Conservation (phyloP, 352 stramenopile species). For the Phytopythium delawarense region DNA sequence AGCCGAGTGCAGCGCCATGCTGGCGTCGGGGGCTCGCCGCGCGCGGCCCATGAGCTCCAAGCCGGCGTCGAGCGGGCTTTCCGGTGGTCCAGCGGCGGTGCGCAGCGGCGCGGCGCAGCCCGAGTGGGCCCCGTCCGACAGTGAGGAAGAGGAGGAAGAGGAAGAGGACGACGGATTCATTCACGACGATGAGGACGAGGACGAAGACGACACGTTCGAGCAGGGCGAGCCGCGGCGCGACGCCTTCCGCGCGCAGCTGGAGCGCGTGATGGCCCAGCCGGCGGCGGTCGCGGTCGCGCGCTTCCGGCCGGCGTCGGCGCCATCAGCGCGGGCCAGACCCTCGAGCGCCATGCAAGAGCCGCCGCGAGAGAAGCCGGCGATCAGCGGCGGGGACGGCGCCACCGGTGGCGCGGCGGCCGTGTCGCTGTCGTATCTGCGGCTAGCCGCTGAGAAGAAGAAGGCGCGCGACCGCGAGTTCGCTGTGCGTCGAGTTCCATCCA, state of each 20-base stretch:
- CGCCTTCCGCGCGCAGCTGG: not conserved
- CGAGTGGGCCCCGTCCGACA: conserved; percentile 15
- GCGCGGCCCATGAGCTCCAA: conserved; percentile 51
- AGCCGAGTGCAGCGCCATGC: not conserved
- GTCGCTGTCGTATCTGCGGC: conserved; percentile 53
- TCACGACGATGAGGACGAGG: not conserved
- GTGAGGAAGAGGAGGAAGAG: conserved; percentile 14
- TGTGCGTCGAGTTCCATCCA: conserved; percentile 17
- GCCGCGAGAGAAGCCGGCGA: not conserved
- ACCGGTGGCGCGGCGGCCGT: conserved; percentile 28
- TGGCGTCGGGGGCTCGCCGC: conserved; percentile 9
- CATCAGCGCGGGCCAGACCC: conserved; percentile 30
- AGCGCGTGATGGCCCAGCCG: conserved; percentile 3
- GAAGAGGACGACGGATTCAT: not conserved
- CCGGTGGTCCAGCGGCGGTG: not conserved
- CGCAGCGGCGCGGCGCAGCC: not conserved
- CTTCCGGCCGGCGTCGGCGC: conserved; percentile 59
- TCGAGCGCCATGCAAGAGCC: not conserved
- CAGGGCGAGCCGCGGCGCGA: conserved; percentile 9
- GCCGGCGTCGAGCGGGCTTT: conserved; percentile 12
- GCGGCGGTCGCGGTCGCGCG: conserved; percentile 6
- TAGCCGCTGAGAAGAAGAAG: conserved; percentile 64
- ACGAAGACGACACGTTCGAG: conserved; percentile 26
- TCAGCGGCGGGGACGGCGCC: conserved; percentile 7
- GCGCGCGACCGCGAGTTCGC: conserved; percentile 61